These are phyloP conservation scores for Globisporangium iwayamae DNA, from an alignment of 352 stramenopile species.

Conservation along the genomic window DNA sequence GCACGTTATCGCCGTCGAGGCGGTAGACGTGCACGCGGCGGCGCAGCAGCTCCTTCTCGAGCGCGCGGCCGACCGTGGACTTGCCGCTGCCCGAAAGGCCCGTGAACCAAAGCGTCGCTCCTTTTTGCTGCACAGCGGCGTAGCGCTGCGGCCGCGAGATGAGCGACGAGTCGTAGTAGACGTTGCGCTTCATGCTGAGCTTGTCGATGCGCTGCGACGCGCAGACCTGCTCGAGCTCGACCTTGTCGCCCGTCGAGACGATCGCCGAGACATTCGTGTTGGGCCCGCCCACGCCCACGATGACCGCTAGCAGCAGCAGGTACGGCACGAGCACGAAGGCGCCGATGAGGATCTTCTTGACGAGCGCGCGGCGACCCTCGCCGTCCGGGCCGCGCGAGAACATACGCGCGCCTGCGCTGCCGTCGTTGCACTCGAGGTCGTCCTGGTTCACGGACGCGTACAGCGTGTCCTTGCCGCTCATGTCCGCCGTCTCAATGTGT, in stretches of 20 bases:
- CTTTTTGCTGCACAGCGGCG: conserved; percentile 91
- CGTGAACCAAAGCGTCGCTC: conserved; percentile 98
- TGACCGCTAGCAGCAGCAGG: conserved; percentile 54
- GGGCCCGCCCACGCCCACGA: conserved; percentile 25
- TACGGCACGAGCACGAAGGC: conserved; percentile 59
- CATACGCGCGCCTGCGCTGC: conserved; percentile 19
- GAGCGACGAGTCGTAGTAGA: conserved; percentile 83
- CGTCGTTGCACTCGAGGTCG: conserved; percentile 56
- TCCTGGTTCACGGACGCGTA: conserved; percentile 73
- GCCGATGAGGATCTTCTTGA: conserved; percentile 54
- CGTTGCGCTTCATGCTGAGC: conserved; percentile 69
- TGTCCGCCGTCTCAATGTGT: not conserved
- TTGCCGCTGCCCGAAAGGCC: conserved; percentile 97
- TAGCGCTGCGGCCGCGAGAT: conserved; percentile 60
- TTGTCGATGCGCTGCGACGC: conserved; percentile 59
- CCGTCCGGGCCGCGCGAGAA: conserved; percentile 54
- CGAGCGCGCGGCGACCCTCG: conserved; percentile 34
- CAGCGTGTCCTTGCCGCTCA: conserved; percentile 32
- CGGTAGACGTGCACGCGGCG: conserved; percentile 96
- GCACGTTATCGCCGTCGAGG: conserved; percentile 98
- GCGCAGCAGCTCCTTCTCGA: conserved; percentile 94
- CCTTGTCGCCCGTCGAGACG: conserved; percentile 17
- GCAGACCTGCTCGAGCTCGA: conserved; percentile 42
- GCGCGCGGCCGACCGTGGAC: conserved; percentile 95
- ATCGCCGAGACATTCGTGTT: conserved; percentile 12